Base-by-base conservation (phyloP, 139 green algal species). In the Picochlorum sp. region DNA sequence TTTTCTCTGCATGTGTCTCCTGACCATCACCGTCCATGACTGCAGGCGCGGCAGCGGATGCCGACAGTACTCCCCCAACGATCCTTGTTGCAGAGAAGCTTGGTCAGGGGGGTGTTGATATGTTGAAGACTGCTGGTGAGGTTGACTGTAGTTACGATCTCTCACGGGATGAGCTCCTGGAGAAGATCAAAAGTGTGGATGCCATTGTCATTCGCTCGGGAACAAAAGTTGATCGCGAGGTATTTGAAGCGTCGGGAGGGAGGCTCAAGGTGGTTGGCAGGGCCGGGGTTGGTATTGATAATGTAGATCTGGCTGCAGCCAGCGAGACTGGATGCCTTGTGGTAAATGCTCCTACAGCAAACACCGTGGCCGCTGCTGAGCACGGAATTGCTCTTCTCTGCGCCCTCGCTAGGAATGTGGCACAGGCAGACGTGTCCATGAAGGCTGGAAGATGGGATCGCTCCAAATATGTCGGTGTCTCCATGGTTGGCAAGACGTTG, bases 291-390 rank as follows among this genome's bases (percentile, higher is more conserved):
- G 92, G 92, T 45, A 88, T 97, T 18, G 92, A 98, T 79, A 98
- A 98, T 62, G 86, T 98, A 3, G 92, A 98, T 66, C 76, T 98
- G 4, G 75, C 83, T 10, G 90, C 92, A 10, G 92, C 92, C 15
- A 96, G 87, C 34, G 90, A 97, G 82, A 75, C 78, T 57, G 86
- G 86, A 45, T 95, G 88, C 80, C 77, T 97, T 47, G 92, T 98
- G 10, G 92, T 98, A n/a, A 98, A 98, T 76, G 92, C 92, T 4
- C 92, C 92, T 65, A 98, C 89, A 21, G 92, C 92, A 68, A 98
- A 98, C 83, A 98, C 92, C 15, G 83, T 98, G 26, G 92, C 92
- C 0, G 92, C 92, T 20, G 92, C 92, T 1, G 92, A 98, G 85
- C 92, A 98, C 72, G 90, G 88, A 76, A 96, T 98, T 57, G 92